Conservation (phyloP, 2,329 filamentous ascomycete genomes). For the Aspergillus niger region DNA sequence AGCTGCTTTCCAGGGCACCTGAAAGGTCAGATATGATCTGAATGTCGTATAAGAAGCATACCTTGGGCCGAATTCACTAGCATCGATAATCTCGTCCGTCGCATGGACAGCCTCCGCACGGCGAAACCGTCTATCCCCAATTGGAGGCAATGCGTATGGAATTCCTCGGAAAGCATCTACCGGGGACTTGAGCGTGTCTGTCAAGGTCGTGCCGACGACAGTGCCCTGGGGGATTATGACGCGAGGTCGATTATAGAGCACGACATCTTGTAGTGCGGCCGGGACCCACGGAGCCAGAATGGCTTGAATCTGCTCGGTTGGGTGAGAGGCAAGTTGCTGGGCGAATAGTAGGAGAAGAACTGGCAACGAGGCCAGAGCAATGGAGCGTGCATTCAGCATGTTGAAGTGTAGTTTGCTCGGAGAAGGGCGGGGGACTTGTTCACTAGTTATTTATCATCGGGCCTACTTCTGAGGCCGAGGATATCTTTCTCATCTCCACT, state of each 20-base stretch:
- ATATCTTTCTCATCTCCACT: not conserved
- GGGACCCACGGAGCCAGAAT: not conserved
- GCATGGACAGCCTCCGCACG: conserved; percentile 31
- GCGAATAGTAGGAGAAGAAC: not conserved
- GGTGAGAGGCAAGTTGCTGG: not conserved
- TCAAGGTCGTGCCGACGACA: conserved; percentile 30
- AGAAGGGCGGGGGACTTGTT: not conserved
- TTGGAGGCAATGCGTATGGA: conserved; percentile 12
- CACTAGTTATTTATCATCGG: not conserved
- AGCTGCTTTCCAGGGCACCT: conserved; percentile 46
- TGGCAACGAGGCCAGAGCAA: not conserved
- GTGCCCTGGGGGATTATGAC: conserved; percentile 31
- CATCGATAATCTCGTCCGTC: conserved; percentile 7
- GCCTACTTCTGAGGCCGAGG: not conserved
- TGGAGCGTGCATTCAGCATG: not conserved
- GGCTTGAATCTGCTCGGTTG: not conserved
- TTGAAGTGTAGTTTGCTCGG: not conserved
- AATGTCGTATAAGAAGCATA: conserved; percentile 51
- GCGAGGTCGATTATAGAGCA: conserved; percentile 10
- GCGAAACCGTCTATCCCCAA: conserved; percentile 13
- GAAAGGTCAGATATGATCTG: conserved; percentile 15
- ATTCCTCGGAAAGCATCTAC: conserved; percentile 44
- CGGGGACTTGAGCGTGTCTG: conserved; percentile 26
- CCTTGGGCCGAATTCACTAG: conserved; percentile 9
- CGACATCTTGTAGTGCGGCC: not conserved